Evolutionary conservation across 805 yeast species (phyloP), one percentile per base, ranked within the genome.

Genomic region (Yamadazyma paraphyllophila): DNA sequence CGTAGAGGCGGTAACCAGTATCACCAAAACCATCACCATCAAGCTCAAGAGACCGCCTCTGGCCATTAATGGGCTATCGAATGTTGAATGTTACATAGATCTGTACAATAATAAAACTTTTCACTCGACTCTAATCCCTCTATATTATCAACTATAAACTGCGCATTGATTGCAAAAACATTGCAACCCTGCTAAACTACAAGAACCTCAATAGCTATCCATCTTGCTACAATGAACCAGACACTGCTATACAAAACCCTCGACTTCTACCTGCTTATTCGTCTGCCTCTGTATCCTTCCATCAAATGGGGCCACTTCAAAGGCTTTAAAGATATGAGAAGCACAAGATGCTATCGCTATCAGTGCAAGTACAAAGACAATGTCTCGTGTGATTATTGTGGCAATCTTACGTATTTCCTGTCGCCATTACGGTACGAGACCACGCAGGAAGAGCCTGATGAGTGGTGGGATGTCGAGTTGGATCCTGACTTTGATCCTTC

Each of bases 321-420:
- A 43, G 56, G 52, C 4, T 40, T 14, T 29, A 45, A 41, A 35
- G 56, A 53, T 39, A 45, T 46, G 27, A 47, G 51, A 39, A 32
- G 51, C n/a, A 24, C 42, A 12, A 39, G 49, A 36, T 53, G 54
- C 36, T 39, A 34, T 41, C 29, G 30, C 11, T 29, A 2, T 7
- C 11, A 11, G 6, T 52, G 55, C 36, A 13, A 41, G 14, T 7
- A 11, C n/a, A 31, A 8, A 2, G 41, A 27, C 13, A 36, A 25
- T 25, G 26, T 16, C 4, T 30, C 17, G 7, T 56, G 60, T 43
- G 43, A 33, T 17, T 50, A 55, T 39, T 56, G 60, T 47, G 38
- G 41, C 29, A 34, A 42, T 38, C 35, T 53, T 17, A 59, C 60
- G 2, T 47, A 51, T 31, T 48, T 51, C 16, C 33, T 52, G 24